phyloP scores from a whole-genome alignment of 441 rosid species.

The Jatropha podagrica region DNA sequence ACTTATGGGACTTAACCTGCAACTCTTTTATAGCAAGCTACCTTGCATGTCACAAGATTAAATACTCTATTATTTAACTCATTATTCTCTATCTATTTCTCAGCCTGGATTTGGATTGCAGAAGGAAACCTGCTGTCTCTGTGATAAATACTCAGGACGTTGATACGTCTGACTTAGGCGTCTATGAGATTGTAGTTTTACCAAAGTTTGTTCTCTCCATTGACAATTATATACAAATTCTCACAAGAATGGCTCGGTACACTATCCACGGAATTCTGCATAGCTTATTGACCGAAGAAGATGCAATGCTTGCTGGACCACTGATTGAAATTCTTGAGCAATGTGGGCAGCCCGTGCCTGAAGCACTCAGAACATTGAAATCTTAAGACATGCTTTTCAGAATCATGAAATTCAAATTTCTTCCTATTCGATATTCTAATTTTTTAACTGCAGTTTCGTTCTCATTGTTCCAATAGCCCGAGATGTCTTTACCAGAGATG shows the following conservation, averaged over 20 bases:
- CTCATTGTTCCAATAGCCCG: neutral
- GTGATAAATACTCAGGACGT: constrained; percentile 39
- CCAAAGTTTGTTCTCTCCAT: constrained; percentile 39
- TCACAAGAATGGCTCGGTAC: constrained; percentile 54
- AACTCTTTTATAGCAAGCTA: neutral
- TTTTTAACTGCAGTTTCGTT: neutral
- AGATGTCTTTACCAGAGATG: neutral
- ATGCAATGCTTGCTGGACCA: constrained; percentile 32
- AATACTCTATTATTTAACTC: neutral
- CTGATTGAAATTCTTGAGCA: constrained; percentile 48
- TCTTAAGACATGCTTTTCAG: constrained; percentile 16
- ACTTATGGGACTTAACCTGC: neutral
- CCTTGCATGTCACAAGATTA: neutral
- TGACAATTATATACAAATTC: constrained; percentile 39
- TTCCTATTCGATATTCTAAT: neutral
- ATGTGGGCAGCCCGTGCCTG: constrained; percentile 52
- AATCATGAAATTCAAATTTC: constrained; percentile 19
- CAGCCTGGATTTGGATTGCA: constrained; percentile 32
- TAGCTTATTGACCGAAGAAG: constrained; percentile 45
- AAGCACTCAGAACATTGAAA: constrained; percentile 36
- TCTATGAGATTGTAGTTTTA: constrained; percentile 44
- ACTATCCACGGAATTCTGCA: constrained; percentile 43
- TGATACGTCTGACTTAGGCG: constrained; percentile 27
- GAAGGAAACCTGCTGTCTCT: constrained; percentile 31
- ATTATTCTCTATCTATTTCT: neutral